Evolutionary conservation across 768 basidiomycete genomes (phyloP).

Genomic region (Myochromella boudieri): DNA sequence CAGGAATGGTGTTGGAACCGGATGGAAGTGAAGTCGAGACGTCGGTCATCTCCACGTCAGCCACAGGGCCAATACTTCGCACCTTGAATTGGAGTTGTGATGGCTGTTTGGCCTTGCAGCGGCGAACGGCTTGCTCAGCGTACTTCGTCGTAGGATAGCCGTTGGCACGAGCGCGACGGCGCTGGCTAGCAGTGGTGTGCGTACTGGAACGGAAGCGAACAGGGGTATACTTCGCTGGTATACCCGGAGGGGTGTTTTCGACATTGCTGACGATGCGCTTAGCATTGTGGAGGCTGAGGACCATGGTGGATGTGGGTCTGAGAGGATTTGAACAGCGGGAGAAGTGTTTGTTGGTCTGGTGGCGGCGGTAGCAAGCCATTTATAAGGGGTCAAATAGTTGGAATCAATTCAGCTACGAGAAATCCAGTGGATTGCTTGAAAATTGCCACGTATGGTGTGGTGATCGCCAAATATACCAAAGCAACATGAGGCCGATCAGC

Average conservation of each 20-base stretch:
- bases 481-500: too few species aligned
- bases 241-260: constrained; percentile 32
- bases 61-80: constrained; percentile 12
- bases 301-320: constrained; percentile 24
- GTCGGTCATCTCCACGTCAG: constrained; percentile 34
- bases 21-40: constrained; percentile 16
- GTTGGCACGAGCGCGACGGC: constrained; percentile 36
- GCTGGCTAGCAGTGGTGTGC: constrained; percentile 27
- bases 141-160: constrained; percentile 35
- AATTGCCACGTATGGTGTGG: neutral
- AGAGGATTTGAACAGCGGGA: neutral
- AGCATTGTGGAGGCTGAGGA: constrained; percentile 20
- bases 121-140: constrained; percentile 34
- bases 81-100: constrained; percentile 30
- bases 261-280: constrained; percentile 20
- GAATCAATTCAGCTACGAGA: constrained; percentile 1
- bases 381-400: neutral
- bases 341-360: too few species aligned
- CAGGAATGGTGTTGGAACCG: constrained; percentile 25
- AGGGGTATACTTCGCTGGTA: constrained; percentile 16
- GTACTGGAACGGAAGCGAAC: constrained; percentile 20
- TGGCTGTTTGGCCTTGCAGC: constrained; percentile 18
- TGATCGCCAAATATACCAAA: too few species aligned
- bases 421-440: neutral
- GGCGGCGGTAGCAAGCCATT: neutral